phyloP scores from a whole-genome alignment of 805 yeast genomes.

The Tetrapisispora fleetii region DNA sequence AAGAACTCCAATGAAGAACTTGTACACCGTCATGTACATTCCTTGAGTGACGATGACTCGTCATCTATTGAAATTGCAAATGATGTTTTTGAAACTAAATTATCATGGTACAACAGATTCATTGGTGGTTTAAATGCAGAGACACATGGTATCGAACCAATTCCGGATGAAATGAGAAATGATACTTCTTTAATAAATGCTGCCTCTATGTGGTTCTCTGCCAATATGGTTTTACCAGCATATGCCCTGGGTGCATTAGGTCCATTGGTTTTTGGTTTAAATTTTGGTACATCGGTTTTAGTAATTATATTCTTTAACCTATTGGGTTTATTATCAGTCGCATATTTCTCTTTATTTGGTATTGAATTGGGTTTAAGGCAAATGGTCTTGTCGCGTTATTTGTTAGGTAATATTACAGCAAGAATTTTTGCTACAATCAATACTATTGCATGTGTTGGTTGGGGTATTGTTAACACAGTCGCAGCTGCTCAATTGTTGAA shows the following conservation, averaged over 20 bases:
- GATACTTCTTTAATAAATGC: conserved; percentile 59
- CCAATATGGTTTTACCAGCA: conserved; percentile 80
- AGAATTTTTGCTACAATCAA: conserved; percentile 72
- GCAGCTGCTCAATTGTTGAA: conserved; percentile 77
- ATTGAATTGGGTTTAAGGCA: conserved; percentile 81
- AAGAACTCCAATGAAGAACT: conserved; percentile 2
- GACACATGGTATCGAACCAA: conserved; percentile 69
- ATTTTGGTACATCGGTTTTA: conserved; percentile 63
- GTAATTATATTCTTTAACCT: conserved; percentile 62
- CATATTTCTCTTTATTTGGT: conserved; percentile 75
- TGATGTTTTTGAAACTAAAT: conserved; percentile 7
- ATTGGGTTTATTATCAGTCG: conserved; percentile 71
- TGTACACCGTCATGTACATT: conserved; percentile 1
- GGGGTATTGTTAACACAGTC: conserved; percentile 91
- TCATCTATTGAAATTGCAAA: neutral
- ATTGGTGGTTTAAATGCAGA: conserved; percentile 35
- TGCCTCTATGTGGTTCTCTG: conserved; percentile 85
- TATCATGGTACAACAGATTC: conserved; percentile 18
- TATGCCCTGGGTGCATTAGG: conserved; percentile 69
- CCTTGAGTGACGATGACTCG: neutral
- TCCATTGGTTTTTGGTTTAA: conserved; percentile 51
- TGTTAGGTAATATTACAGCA: conserved; percentile 66
- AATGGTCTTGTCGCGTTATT: conserved; percentile 68
- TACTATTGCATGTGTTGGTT: conserved; percentile 80
- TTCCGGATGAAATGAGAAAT: conserved; percentile 69